Evolutionary conservation across 495 filamentous ascomycete species (phyloP).

Genomic region (Margaritispora aquatica): DNA sequence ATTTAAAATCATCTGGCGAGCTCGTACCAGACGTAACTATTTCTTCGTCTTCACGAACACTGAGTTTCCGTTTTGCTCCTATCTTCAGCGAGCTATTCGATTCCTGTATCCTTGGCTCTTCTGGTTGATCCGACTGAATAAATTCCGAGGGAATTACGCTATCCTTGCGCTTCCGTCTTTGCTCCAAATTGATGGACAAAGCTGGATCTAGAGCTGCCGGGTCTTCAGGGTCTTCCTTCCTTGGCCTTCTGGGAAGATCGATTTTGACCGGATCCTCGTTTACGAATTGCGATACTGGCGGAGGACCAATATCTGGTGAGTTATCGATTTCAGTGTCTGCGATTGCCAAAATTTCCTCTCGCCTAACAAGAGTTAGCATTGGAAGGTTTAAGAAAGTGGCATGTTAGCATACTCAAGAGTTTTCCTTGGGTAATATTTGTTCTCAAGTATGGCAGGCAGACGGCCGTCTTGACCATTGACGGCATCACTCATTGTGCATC

Average conservation of each 20-base stretch:
- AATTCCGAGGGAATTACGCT: constrained; percentile 23
- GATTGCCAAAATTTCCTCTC: constrained; percentile 34
- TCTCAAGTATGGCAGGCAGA: constrained; percentile 78
- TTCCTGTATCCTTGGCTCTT: not conserved
- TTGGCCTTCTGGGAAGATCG: constrained; percentile 28
- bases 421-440: constrained; percentile 65
- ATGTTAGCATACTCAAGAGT: constrained; percentile 63
- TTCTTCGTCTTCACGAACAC: constrained; percentile 42
- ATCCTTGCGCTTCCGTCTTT: constrained; percentile 43
- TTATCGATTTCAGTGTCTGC: constrained; percentile 40
- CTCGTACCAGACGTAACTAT: constrained; percentile 25
- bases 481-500: constrained; percentile 33
- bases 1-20: constrained; percentile 42
- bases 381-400: not conserved
- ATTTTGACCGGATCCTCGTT: constrained; percentile 57
- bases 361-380: constrained; percentile 29
- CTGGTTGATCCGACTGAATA: not conserved
- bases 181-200: constrained; percentile 43
- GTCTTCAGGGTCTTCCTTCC: constrained; percentile 17
- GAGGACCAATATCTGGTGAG: constrained; percentile 62
- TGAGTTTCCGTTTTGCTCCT: constrained; percentile 59
- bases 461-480: constrained; percentile 54
- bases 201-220: constrained; percentile 15
- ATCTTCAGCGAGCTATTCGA: constrained; percentile 29
- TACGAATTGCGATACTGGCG: constrained; percentile 57